These are phyloP conservation scores for Daedaleopsis sinensis DNA, from an alignment of 768 basidiomycete species.

Conservation along the genomic window DNA sequence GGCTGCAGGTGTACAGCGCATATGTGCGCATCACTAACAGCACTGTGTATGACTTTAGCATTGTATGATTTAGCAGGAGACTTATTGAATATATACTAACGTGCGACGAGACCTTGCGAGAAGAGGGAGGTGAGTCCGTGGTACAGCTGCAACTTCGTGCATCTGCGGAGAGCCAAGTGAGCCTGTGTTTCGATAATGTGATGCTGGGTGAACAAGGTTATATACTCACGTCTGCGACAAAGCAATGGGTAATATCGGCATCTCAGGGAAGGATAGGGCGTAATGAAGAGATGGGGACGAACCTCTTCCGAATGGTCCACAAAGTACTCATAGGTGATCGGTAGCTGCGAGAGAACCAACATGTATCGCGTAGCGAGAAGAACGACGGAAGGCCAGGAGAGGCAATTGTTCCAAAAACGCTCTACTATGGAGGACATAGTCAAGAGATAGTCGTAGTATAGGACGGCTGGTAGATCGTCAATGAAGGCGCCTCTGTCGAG, in stretches of 20 bases:
- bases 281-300: background rate
- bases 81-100: background rate
- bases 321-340: constrained; percentile 16
- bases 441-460: constrained; percentile 49
- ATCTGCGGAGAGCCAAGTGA: constrained; percentile 3
- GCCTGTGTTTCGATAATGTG: too few relatives aligned
- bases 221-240: too few relatives aligned
- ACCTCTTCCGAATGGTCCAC: background rate
- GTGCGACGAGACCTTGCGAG: background rate
- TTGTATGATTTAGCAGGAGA: too few relatives aligned
- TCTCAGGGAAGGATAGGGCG: too few relatives aligned
- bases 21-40: background rate
- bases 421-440: constrained; percentile 47
- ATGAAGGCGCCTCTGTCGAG: too few relatives aligned
- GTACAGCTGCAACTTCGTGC: constrained; percentile 1
- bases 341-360: constrained; percentile 24
- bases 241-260: too few relatives aligned
- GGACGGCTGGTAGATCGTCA: too few relatives aligned
- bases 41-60: background rate
- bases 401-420: constrained; percentile 41
- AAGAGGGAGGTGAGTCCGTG: background rate
- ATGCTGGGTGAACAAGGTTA: too few relatives aligned
- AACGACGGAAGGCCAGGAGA: constrained; percentile 18
- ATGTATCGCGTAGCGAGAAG: constrained; percentile 29
- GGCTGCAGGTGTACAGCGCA: background rate